Conservation (phyloP, 768 basidiomycete species). For the Rhodotorula paludigena region DNA sequence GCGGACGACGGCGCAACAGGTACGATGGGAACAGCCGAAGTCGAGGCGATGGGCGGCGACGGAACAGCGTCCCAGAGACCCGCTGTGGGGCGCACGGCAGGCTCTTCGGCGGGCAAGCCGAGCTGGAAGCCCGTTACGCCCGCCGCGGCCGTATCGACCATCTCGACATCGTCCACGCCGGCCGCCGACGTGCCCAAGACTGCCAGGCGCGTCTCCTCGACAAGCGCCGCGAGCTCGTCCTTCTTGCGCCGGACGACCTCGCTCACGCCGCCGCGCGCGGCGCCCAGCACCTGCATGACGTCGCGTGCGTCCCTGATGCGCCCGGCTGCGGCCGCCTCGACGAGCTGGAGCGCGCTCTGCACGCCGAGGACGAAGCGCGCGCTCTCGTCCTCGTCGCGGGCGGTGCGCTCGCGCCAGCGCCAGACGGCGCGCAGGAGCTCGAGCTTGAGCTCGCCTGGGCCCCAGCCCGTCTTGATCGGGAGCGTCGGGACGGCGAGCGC, state of each 20-base stretch:
- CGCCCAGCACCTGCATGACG: constrained; percentile 45
- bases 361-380: constrained; percentile 53
- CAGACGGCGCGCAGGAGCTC: constrained; percentile 76
- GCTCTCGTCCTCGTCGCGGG: constrained; percentile 81
- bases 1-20: constrained; percentile 1
- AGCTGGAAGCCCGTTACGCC: background rate
- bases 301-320: constrained; percentile 61
- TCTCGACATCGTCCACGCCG: background rate
- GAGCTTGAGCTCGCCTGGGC: constrained; percentile 64
- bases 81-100: constrained; percentile 12
- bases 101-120: constrained; percentile 22
- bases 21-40: background rate
- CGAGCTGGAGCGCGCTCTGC: constrained; percentile 55
- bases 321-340: constrained; percentile 48
- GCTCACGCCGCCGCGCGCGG: constrained; percentile 22
- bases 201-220: constrained; percentile 51
- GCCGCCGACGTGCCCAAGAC: background rate
- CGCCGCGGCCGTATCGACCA: background rate
- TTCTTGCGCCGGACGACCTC: constrained; percentile 32
- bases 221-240: constrained; percentile 16
- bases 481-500: constrained; percentile 26
- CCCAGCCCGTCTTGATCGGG: constrained; percentile 45
- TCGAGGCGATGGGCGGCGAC: background rate
- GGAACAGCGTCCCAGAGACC: constrained; percentile 8
- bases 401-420: constrained; percentile 72